Percentiles rank a stretch among this genome's conserved stretches.
Conservation (phyloP, 2,329 filamentous ascomycete genomes). For the Corinectria fuckeliana region DNA sequence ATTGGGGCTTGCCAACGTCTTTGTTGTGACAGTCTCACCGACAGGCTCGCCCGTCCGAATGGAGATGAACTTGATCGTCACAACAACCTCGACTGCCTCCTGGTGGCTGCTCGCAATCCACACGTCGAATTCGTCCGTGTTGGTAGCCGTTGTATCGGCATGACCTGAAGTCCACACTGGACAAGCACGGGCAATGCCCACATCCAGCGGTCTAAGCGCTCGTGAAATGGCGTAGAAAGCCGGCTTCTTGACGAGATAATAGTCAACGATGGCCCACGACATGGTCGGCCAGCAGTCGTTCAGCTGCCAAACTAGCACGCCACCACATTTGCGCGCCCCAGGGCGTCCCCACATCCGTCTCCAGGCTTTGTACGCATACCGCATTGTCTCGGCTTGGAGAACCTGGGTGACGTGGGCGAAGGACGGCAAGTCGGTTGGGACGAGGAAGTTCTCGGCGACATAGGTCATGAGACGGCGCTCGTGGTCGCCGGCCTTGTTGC, state of each 20-base stretch:
- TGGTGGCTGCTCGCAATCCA: conserved; percentile 50
- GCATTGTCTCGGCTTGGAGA: conserved; percentile 60
- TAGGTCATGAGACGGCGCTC: conserved; percentile 78
- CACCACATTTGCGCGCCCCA: conserved; percentile 61
- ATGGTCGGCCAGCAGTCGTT: conserved; percentile 75
- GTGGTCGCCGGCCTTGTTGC: conserved; percentile 83
- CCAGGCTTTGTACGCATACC: conserved; percentile 61
- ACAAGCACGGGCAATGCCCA: conserved; percentile 58
- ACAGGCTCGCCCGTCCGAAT: conserved; percentile 48
- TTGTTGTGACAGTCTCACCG: conserved; percentile 29
- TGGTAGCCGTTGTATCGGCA: conserved; percentile 43
- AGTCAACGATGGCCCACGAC: conserved; percentile 71
- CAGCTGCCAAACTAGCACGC: conserved; percentile 72
- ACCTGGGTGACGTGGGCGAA: conserved; percentile 75
- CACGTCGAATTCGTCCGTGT: conserved; percentile 46
- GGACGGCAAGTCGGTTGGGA: conserved; percentile 65
- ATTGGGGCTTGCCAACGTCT: conserved; percentile 43
- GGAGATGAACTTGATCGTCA: conserved; percentile 50
- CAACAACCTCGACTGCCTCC: conserved; percentile 31
- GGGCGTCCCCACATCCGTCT: conserved; percentile 66
- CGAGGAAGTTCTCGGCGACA: conserved; percentile 75
- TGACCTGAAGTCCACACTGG: conserved; percentile 54
- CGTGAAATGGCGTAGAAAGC: conserved; percentile 59
- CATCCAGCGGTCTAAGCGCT: conserved; percentile 64
- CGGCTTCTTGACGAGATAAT: conserved; percentile 68